Base-by-base conservation (phyloP, 2,329 filamentous ascomycete genomes). In the Apiospora aurea region DNA sequence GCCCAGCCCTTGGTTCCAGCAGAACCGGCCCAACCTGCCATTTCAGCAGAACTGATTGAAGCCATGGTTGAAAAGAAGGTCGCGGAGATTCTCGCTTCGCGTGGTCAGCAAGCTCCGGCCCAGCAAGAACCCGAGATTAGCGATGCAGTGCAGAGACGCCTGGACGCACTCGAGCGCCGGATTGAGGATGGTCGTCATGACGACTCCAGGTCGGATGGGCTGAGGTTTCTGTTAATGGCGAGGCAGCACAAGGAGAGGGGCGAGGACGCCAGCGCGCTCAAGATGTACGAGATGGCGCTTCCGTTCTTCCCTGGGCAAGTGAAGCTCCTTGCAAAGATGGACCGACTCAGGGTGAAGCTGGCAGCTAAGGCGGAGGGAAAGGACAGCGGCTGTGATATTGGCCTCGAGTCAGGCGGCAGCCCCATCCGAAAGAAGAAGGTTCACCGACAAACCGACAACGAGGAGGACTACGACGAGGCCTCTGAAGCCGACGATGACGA, bases 51-150 rank as follows among this genome's bases (percentile, higher is more conserved):
- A 16, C 92, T 91, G 70, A 97, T 98, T 73, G 95, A 98, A 80
- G 94, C 95, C 51, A 91, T 98, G 83, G 94, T 98, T 1, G 94
- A 97, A 81, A 94, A 93, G 77, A 97, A 97, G 78, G 94, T 98
- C 0, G 92, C 93, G 73, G 95, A 97, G 83, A 95, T 96, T 47
- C 86, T 98, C 0, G 94, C 95, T 0, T 91, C 92, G n/a, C 90
- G 92, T 70, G 90, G 89, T 0, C 89, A 92, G 57, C 83, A 87
- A 21, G 82, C 87, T 72, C 79, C 85, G 72, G 74, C 83, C 57
- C 78, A 78, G 57, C 86, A 80, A 57, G 78, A 78, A 34, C 86
- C 80, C 3, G 88, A 90, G 49, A 87, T 96, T 49, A 94, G 91
- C 73, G 93, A 95, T 44, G 92, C 94, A 38, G 89, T 98, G 29